phyloP scores from a whole-genome alignment of 306 rosid species.

The Cajanus cajan region DNA sequence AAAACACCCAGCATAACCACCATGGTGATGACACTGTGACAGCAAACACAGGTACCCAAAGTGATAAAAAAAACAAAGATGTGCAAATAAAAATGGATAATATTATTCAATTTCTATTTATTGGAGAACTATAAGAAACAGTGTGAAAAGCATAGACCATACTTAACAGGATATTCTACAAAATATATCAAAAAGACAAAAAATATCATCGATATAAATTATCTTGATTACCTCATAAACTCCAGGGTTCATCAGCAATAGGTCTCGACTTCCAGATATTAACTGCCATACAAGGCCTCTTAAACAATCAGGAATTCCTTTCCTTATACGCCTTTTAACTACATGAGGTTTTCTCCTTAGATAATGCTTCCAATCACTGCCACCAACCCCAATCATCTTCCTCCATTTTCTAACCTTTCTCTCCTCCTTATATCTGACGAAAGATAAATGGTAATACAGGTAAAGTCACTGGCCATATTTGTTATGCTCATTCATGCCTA shows the following conservation, averaged over 20 bases:
- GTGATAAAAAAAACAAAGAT: not conserved
- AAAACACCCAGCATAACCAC: slow-evolving; percentile 3
- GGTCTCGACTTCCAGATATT: slow-evolving; percentile 97
- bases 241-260: slow-evolving; percentile 97
- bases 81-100: not conserved
- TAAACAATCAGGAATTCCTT: slow-evolving; percentile 99
- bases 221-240: slow-evolving; percentile 79
- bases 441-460: not conserved
- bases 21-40: not conserved
- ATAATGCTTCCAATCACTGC: slow-evolving; percentile 98
- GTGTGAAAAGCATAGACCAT: slow-evolving; percentile 4
- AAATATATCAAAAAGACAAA: not conserved
- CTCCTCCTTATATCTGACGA: slow-evolving; percentile 64
- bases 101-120: slow-evolving; percentile 1
- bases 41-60: not conserved
- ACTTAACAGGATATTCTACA: not conserved
- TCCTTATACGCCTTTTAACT: slow-evolving; percentile 91
- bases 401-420: slow-evolving; percentile 96
- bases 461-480: not conserved
- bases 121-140: slow-evolving; percentile 9
- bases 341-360: slow-evolving; percentile 83
- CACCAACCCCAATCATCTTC: slow-evolving; percentile 99
- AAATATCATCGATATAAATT: slow-evolving; percentile 19
- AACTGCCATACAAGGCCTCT: slow-evolving; percentile 99
- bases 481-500: not conserved